These are phyloP conservation scores for Phyllostachys edulis DNA, from an alignment of 176 grass and related monocot genomes.

Conservation along the genomic window DNA sequence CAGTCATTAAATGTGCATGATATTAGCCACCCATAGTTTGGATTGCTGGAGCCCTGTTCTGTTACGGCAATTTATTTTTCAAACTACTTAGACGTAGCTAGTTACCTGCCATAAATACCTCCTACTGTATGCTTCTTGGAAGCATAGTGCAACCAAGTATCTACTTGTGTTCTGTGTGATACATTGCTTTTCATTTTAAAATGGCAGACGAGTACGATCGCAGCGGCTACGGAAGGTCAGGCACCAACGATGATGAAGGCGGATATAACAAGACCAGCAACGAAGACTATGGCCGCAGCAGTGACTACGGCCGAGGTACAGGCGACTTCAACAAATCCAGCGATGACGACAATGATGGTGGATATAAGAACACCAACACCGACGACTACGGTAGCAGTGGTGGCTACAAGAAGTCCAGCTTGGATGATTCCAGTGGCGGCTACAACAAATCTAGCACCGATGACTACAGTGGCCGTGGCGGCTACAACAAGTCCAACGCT, in stretches of 20 bases:
- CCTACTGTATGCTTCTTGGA: neutral
- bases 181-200: neutral
- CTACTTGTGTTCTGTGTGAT: neutral
- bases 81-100: neutral
- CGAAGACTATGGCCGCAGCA: neutral
- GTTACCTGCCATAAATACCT: conserved; percentile 32
- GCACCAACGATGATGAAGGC: neutral
- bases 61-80: neutral
- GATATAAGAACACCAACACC: neutral
- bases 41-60: neutral
- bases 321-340: conserved; percentile 10
- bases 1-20: conserved; percentile 26
- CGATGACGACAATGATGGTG: neutral
- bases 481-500: neutral
- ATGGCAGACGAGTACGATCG: conserved; percentile 26
- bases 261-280: neutral
- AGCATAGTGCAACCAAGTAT: neutral
- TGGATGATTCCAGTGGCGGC: neutral
- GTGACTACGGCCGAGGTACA: neutral
- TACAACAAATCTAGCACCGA: neutral
- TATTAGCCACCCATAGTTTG: conserved; percentile 15
- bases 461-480: neutral
- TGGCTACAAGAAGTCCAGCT: neutral
- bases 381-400: neutral
- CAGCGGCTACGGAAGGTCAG: conserved; percentile 12